Conservation (phyloP, 2,329 filamentous ascomycete genomes). For the Diaporthe humulicola region DNA sequence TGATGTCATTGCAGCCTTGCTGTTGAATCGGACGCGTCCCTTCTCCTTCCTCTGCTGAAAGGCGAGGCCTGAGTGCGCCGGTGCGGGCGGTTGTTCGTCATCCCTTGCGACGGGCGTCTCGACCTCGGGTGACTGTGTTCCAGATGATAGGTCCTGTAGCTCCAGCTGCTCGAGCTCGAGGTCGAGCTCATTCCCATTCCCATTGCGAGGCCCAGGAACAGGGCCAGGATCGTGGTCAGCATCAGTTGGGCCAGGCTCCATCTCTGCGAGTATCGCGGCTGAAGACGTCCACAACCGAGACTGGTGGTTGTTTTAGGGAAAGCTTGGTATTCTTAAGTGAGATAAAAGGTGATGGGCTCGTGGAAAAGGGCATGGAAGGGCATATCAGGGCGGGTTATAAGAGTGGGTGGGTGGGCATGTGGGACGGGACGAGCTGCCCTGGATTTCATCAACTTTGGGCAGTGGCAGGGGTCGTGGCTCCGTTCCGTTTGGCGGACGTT, state of each 20-base stretch:
- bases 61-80: background rate
- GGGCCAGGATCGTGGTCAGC: constrained; percentile 28
- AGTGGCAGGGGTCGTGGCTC: constrained; percentile 9
- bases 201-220: constrained; percentile 1
- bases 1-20: constrained; percentile 53
- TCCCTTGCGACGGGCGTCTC: background rate
- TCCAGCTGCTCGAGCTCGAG: constrained; percentile 22
- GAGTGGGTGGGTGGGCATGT: constrained; percentile 14
- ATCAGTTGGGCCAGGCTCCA: constrained; percentile 8
- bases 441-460: constrained; percentile 23
- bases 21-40: constrained; percentile 63
- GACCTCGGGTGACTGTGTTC: background rate
- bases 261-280: constrained; percentile 16
- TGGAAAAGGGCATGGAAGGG: background rate
- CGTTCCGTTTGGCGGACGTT: constrained; percentile 28
- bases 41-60: constrained; percentile 55
- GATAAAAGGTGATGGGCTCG: background rate
- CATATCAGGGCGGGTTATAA: constrained; percentile 30
- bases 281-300: background rate
- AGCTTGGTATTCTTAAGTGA: background rate
- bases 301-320: background rate
- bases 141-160: constrained; percentile 12
- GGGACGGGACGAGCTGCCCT: constrained; percentile 24
- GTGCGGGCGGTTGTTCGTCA: background rate
- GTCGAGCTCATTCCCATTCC: constrained; percentile 1